Percentiles rank a stretch among this genome's conserved stretches.
Evolutionary conservation across 331 rosid genomes (phyloP).

Genomic region (Quercus phellos): DNA sequence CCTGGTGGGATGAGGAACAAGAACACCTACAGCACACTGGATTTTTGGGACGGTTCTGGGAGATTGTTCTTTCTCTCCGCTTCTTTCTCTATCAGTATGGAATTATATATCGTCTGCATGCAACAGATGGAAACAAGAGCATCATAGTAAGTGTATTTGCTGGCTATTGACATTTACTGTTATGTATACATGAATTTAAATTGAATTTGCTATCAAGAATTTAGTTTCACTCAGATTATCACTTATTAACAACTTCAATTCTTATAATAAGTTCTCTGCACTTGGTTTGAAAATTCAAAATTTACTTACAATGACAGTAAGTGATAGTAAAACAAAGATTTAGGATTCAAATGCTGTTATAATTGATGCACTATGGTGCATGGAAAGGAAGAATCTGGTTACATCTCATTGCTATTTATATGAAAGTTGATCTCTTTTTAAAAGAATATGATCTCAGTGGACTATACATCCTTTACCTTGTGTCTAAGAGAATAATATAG

Average conservation of each 20-base stretch:
- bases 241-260: neutral
- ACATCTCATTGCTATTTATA: neutral
- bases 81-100: slow-evolving; percentile 91
- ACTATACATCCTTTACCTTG: neutral
- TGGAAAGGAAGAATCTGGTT: neutral
- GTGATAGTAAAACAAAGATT: neutral
- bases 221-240: neutral
- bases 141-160: slow-evolving; percentile 54
- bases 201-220: slow-evolving; percentile 8
- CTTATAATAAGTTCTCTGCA: neutral
- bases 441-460: neutral
- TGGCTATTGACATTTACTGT: slow-evolving; percentile 10
- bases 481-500: neutral
- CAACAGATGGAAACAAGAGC: slow-evolving; percentile 58
- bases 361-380: neutral
- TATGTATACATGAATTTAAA: slow-evolving; percentile 11
- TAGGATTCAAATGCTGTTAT: neutral
- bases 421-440: neutral
- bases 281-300: neutral
- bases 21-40: slow-evolving; percentile 85
- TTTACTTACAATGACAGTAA: neutral
- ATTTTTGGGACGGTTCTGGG: slow-evolving; percentile 58
- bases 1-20: slow-evolving; percentile 99
- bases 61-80: slow-evolving; percentile 68
- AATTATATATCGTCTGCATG: slow-evolving; percentile 78